phyloP scores from a whole-genome alignment of 108 stramenopile species.

The Cyclotella distinguenda region DNA sequence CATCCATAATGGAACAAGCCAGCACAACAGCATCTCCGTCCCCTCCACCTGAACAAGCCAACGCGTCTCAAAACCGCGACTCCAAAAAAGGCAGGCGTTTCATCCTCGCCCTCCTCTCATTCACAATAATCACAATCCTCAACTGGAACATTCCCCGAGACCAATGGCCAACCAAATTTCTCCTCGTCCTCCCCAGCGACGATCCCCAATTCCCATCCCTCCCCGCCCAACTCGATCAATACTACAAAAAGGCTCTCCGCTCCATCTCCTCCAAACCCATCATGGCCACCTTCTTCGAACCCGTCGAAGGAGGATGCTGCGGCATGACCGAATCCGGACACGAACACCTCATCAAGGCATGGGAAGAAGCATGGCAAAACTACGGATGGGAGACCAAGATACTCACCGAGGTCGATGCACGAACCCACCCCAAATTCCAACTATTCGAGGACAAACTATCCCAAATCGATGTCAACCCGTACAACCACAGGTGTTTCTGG shows the following conservation, averaged over 20 bases:
- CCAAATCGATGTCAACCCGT: conserved; percentile 6
- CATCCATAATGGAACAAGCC: too few relatives aligned
- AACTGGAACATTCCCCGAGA: conserved; percentile 2
- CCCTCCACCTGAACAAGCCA: too few relatives aligned
- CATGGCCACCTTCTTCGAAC: conserved; percentile 21
- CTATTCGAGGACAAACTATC: neutral
- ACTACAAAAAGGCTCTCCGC: conserved; percentile 12
- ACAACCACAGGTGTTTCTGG: conserved; percentile 29
- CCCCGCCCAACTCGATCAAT: conserved; percentile 9
- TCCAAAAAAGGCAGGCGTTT: conserved; percentile 12
- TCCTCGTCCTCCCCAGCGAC: neutral
- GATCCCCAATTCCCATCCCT: neutral
- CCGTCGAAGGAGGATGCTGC: conserved; percentile 24
- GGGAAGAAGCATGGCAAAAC: conserved; percentile 20
- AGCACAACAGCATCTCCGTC: too few relatives aligned
- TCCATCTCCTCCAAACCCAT: neutral
- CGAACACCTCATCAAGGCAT: conserved; percentile 4
- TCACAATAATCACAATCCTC: conserved; percentile 1
- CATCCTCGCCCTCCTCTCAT: neutral
- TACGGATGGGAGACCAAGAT: conserved; percentile 17
- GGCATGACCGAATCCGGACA: conserved; percentile 20
- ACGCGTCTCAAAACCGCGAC: neutral
- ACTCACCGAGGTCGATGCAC: conserved; percentile 14
- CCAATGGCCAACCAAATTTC: conserved; percentile 13
- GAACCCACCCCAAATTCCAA: conserved; percentile 12